Conservation (phyloP, 2,329 filamentous ascomycete species). For the Teratosphaeria zuluensis region DNA sequence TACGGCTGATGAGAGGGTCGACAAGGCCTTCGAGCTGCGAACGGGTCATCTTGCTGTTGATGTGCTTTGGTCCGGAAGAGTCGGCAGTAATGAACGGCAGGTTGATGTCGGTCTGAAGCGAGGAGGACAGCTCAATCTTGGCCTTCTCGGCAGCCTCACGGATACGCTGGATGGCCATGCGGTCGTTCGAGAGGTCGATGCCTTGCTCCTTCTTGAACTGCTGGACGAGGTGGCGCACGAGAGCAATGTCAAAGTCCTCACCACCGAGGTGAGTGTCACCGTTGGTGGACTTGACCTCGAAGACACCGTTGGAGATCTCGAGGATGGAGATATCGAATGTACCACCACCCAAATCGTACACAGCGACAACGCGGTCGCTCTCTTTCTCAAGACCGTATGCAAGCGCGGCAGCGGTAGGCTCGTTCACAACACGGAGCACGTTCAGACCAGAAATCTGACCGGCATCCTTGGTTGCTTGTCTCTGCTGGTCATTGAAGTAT, state of each 20-base stretch:
- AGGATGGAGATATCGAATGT: constrained; percentile 98
- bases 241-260: constrained; percentile 93
- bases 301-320: constrained; percentile 94
- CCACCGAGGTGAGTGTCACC: constrained; percentile 97
- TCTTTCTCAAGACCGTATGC: constrained; percentile 97
- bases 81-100: constrained; percentile 98
- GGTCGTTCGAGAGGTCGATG: constrained; percentile 81
- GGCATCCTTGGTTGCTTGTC: constrained; percentile 96
- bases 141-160: constrained; percentile 98
- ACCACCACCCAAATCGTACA: constrained; percentile 97
- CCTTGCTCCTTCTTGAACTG: constrained; percentile 95
- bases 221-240: constrained; percentile 86
- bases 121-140: constrained; percentile 96
- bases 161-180: constrained; percentile 98
- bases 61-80: constrained; percentile 92
- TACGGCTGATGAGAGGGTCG: constrained; percentile 76
- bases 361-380: constrained; percentile 76
- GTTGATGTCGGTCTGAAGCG: constrained; percentile 93
- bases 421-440: constrained; percentile 94
- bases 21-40: constrained; percentile 89
- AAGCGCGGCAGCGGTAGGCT: constrained; percentile 90
- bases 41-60: constrained; percentile 89
- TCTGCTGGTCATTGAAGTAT: constrained; percentile 98
- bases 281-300: constrained; percentile 98
- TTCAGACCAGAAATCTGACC: constrained; percentile 94